Evolutionary conservation across 2,329 filamentous ascomycete species (phyloP).

Genomic region (Fusarium sp.): DNA sequence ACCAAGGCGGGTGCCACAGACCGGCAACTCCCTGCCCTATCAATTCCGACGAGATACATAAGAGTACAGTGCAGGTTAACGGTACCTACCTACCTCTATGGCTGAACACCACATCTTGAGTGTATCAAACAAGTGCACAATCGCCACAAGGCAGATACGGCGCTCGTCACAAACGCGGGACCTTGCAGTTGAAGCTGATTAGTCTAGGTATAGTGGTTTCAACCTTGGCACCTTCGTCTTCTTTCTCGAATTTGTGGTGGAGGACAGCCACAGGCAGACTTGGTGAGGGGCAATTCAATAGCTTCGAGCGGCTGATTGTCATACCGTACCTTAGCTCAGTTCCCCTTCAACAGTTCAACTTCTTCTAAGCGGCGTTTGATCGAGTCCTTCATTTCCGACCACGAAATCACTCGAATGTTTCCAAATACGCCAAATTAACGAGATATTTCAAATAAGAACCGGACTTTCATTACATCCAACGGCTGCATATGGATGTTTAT

Average conservation of each 20-base stretch:
- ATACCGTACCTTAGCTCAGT: background rate
- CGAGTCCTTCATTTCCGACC: background rate
- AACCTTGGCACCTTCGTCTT: slow-evolving; percentile 7
- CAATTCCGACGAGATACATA: background rate
- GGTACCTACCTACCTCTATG: background rate
- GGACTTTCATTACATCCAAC: background rate
- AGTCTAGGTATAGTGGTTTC: background rate
- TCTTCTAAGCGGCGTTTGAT: background rate
- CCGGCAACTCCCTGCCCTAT: slow-evolving; percentile 14
- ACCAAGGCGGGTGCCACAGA: slow-evolving; percentile 1
- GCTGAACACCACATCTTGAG: background rate
- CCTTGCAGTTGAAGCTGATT: slow-evolving; percentile 1
- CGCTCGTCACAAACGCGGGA: background rate
- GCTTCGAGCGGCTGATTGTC: slow-evolving; percentile 3
- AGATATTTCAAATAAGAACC: background rate
- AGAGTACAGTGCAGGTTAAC: no score
- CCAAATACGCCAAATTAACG: background rate
- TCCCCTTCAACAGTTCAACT: background rate
- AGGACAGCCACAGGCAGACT: slow-evolving; percentile 3
- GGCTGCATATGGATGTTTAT: background rate
- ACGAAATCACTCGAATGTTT: background rate
- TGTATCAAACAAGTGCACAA: background rate
- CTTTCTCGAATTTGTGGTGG: slow-evolving; percentile 1
- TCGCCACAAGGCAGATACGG: background rate
- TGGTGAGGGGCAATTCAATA: slow-evolving; percentile 2